A percentile compares a stretch with the other conserved stretches of the same genome.
These are phyloP conservation scores for Pythium folliculosum DNA, from an alignment of 352 stramenopile genomes.

Conservation along the genomic window DNA sequence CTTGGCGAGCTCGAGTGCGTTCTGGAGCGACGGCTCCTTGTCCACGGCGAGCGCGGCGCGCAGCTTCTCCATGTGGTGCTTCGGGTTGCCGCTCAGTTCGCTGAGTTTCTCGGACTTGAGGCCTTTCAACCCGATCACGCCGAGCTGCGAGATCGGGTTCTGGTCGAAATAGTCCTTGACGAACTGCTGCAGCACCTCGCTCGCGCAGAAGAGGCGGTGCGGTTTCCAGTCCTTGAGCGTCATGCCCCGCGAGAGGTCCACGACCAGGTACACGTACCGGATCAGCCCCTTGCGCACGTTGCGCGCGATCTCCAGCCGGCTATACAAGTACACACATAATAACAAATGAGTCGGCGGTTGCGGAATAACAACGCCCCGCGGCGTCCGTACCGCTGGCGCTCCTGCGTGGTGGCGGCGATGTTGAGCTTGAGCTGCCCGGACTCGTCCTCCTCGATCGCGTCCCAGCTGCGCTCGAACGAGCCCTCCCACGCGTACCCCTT, in stretches of 20 bases:
- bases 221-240: conserved; percentile 88
- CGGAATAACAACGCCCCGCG: too few relatives aligned
- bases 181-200: conserved; percentile 80
- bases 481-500: conserved; percentile 86
- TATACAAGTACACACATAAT: conserved; percentile 24
- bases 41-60: conserved; percentile 61
- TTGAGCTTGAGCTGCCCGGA: conserved; percentile 81
- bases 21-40: conserved; percentile 91
- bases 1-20: conserved; percentile 88
- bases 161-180: conserved; percentile 94
- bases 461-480: conserved; percentile 82
- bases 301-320: conserved; percentile 76
- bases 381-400: conserved; percentile 65
- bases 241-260: conserved; percentile 88
- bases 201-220: conserved; percentile 68
- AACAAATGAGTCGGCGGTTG: too few relatives aligned
- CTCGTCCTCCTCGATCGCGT: conserved; percentile 85
- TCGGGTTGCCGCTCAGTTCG: conserved; percentile 89
- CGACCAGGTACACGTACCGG: conserved; percentile 82
- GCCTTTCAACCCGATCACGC: conserved; percentile 89
- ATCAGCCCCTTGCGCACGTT: conserved; percentile 87
- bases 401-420: conserved; percentile 57
- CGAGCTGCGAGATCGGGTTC: conserved; percentile 93
- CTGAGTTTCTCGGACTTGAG: conserved; percentile 91
- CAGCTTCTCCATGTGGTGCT: conserved; percentile 84